phyloP scores from a whole-genome alignment of 306 rosid genomes.

The Purshia tridentata region DNA sequence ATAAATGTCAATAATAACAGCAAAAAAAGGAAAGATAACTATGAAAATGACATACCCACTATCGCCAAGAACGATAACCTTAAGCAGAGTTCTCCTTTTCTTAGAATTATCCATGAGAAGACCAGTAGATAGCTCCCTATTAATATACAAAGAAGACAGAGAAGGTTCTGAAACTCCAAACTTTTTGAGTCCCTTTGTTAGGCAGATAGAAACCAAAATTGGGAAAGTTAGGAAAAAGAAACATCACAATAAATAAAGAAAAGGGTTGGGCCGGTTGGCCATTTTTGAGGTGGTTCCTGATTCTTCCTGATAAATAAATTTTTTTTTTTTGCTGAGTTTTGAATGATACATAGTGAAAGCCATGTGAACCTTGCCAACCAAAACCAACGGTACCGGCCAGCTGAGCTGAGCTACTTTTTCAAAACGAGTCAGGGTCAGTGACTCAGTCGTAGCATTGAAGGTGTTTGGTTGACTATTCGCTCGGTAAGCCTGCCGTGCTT shows the following conservation, averaged over 20 bases:
- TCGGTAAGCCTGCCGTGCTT: constrained; percentile 32
- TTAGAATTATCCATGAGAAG: constrained; percentile 53
- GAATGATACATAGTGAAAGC: constrained; percentile 36
- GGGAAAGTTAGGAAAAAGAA: constrained; percentile 7
- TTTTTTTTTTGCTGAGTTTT: background rate
- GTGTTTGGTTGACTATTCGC: background rate
- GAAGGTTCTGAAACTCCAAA: background rate
- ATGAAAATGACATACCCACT: constrained; percentile 60
- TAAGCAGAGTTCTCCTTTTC: constrained; percentile 63
- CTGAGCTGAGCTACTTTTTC: constrained; percentile 35
- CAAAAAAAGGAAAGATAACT: background rate
- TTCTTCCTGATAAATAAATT: constrained; percentile 20
- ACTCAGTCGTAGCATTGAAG: background rate
- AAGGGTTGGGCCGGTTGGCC: constrained; percentile 21
- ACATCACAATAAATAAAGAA: constrained; percentile 10
- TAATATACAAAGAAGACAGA: constrained; percentile 10
- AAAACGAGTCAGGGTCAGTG: background rate
- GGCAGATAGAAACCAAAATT: background rate
- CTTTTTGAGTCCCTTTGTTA: background rate
- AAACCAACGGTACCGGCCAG: constrained; percentile 58
- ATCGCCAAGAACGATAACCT: constrained; percentile 90
- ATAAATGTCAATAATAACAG: background rate
- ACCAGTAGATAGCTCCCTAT: background rate
- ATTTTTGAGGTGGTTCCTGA: constrained; percentile 38
- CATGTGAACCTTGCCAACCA: constrained; percentile 67